Base-by-base conservation (phyloP, 108 stramenopile genomes). In the Nitzschia putrida region DNA sequence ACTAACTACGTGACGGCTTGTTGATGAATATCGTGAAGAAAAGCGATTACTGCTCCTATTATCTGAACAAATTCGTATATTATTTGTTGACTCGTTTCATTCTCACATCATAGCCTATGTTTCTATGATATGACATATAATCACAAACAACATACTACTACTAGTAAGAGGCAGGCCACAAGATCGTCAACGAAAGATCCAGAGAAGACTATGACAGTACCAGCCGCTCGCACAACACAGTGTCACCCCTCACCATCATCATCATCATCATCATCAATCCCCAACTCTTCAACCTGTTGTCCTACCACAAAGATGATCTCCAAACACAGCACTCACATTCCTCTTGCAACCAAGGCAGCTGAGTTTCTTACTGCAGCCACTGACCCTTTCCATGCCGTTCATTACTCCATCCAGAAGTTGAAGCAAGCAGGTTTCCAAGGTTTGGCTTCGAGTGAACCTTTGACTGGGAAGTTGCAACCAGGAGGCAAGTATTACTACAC, bases 401-500 rank as follows among this genome's bases (percentile, higher is more conserved):
- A 77, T 50, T 83, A 82, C 64, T 81, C 71, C 16, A 57, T 79
- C 21, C 68, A 77, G 38, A 69, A 75, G 43, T 74, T 94, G 58
- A 70, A 85, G 56, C 64, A 61, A 4, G 80, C 80, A 11, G 92
- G 92, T 3, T 94, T 89, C 75, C n/a, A 45, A 25, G 74, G 70
- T 20, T 65, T 90, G 56, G 69, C 73, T 53, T 75, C 74, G 53
- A 66, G 66, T 38, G 71, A 67, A 18, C 71, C 78, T 0, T 73
- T 79, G 21, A 52, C 83, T 59, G 54, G 79, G 58, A 63, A 74
- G 39, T 56, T 89, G 0, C 37, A 68, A 39, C 70, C 84, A 1
- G 88, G 92, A 68, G 96, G 97, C 22, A 96, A 92, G 70, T 98
- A 98, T 73, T 97, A 90, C 74, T 97, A 94, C 80, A 96, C 95